Evolutionary conservation across 805 yeast genomes (phyloP), one percentile per base, ranked within the genome.

Genomic region (Naumovozyma castellii): DNA sequence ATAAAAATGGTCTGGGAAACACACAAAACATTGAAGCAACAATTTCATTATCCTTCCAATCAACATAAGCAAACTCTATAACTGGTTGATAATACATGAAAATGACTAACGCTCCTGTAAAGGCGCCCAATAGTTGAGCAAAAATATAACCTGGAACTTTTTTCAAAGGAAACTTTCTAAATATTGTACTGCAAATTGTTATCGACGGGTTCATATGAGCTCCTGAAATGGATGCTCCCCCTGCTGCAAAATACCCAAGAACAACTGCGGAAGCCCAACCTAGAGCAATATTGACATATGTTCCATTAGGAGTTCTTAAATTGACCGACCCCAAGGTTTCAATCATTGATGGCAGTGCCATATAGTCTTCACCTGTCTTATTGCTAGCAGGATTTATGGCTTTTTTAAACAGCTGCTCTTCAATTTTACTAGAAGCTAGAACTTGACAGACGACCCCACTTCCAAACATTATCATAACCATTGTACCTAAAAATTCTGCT

Each of bases 131-230:
- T 18, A 70, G 43, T 54, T 73, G 79, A 16, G 72, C 71, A 18
- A 65, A 43, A 28, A 72, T 49, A 51, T 72, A 74, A 28, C 62
- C 40, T 16, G 68, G 71, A 17, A 70, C 64, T 44, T 73, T 72
- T 39, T 57, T 59, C 62, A 71, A 62, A 19, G 78, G 78, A 49
- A 74, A 73, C 5, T 70, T 71, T 56, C 79, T 66, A 49, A 60
- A 74, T 10, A 69, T 50, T 44, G 71, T 72, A 49, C 68, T 62
- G 8, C 68, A 54, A 6, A 74, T 37, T 1, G 78, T 72, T 28
- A 73, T 67, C 41, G 75, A 72, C 3, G 78, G 77, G 54, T 74
- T 73, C 43, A 73, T 51, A 54, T 73, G 79, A n/a, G 73, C 79
- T 50, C 77, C 78, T 30, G 77, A 72, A 39, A 73, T 61, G 9